Evolutionary conservation across 108 stramenopile species (phyloP).

Genomic region (Nitzschia sp.): DNA sequence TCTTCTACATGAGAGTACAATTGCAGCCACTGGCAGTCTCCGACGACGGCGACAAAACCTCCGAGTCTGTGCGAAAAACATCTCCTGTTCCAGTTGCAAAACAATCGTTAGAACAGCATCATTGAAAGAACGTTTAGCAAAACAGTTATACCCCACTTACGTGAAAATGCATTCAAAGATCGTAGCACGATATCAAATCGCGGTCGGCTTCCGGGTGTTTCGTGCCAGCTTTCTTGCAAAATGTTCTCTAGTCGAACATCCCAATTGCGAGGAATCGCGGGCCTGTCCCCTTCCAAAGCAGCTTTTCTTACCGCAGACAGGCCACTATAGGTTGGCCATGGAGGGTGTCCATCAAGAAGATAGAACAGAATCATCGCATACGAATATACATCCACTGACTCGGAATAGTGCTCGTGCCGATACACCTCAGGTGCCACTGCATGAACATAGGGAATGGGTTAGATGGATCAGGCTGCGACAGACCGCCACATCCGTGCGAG

Average conservation of each 20-base stretch:
- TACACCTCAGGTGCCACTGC: constrained; percentile 87
- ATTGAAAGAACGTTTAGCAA: background rate
- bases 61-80: constrained; percentile 22
- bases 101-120: background rate
- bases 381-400: constrained; percentile 89
- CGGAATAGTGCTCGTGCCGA: constrained; percentile 78
- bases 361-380: constrained; percentile 90
- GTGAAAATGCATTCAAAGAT: constrained; percentile 46
- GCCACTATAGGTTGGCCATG: constrained; percentile 75
- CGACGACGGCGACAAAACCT: constrained; percentile 1
- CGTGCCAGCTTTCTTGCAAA: constrained; percentile 81
- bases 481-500: background rate
- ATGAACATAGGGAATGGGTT: background rate
- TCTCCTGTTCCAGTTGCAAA: constrained; percentile 12
- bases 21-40: constrained; percentile 12
- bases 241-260: constrained; percentile 59
- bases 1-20: constrained; percentile 9
- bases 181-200: constrained; percentile 66
- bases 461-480: constrained; percentile 2
- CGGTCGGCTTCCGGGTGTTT: constrained; percentile 70
- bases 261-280: constrained; percentile 67
- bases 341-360: constrained; percentile 68
- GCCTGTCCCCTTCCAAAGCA: constrained; percentile 79
- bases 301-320: constrained; percentile 68
- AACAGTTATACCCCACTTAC: constrained; percentile 16